Percentiles rank a stretch among this genome's conserved stretches.
Conservation (phyloP, 2,329 filamentous ascomycete species). For the Coleophoma eucalyptorum region DNA sequence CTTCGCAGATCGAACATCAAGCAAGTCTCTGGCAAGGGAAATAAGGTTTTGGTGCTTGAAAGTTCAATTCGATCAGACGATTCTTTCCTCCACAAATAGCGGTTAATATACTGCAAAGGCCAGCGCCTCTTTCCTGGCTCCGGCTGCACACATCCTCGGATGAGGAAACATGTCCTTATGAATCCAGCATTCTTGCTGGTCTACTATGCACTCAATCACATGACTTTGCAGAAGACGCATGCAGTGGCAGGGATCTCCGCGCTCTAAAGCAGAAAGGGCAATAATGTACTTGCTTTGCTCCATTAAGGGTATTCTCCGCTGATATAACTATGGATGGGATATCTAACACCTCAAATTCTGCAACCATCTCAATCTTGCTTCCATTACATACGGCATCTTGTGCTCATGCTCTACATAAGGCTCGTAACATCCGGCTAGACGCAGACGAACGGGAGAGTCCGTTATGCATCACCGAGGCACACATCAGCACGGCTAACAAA, state of each 20-base stretch:
- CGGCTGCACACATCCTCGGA: neutral
- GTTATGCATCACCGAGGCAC: slow-evolving; percentile 1
- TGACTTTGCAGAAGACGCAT: slow-evolving; percentile 1
- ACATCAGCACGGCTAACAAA: neutral
- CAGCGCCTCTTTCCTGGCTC: neutral
- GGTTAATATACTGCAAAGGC: neutral
- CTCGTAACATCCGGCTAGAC: too few species aligned
- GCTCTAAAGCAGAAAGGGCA: neutral
- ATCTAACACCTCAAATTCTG: too few species aligned
- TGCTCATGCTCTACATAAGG: too few species aligned
- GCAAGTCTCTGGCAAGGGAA: too few species aligned
- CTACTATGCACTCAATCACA: slow-evolving; percentile 1
- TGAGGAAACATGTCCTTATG: neutral
- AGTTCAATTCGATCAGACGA: too few species aligned
- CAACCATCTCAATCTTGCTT: slow-evolving; percentile 6
- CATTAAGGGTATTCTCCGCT: too few species aligned
- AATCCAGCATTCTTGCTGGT: neutral
- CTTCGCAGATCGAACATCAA: too few species aligned
- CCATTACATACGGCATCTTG: too few species aligned
- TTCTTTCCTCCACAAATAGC: neutral
- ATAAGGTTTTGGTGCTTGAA: too few species aligned
- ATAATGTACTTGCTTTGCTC: too few species aligned
- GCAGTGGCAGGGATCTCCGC: slow-evolving; percentile 1
- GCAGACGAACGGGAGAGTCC: too few species aligned
- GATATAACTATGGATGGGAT: too few species aligned